Evolutionary conservation across 441 rosid genomes (phyloP).

Genomic region (Adansonia gregorii): DNA sequence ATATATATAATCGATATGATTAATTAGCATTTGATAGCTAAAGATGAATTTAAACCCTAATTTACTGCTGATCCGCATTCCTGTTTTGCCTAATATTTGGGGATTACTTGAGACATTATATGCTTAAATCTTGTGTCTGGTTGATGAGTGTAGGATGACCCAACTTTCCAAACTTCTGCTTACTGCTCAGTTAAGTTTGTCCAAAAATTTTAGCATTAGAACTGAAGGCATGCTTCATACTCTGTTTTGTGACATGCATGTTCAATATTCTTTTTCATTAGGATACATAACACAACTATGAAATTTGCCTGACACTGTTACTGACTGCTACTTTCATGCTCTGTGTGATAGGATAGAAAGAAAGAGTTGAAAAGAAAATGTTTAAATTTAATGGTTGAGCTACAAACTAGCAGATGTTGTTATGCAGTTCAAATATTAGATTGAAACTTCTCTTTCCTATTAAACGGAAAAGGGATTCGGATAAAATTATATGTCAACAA

Average conservation of each 20-base stretch:
- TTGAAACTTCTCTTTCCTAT: not conserved
- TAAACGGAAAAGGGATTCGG: not conserved
- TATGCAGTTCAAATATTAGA: not conserved
- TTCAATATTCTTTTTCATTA: not conserved
- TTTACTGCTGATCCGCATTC: not conserved
- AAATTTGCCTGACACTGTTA: not conserved
- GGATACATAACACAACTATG: not conserved
- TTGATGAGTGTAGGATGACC: not conserved
- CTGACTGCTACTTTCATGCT: not conserved
- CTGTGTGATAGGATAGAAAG: not conserved
- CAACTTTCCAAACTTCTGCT: not conserved
- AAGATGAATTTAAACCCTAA: not conserved
- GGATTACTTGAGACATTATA: not conserved
- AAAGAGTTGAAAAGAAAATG: not conserved
- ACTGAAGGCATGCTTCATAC: constrained; percentile 12
- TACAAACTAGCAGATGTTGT: not conserved
- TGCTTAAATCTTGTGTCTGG: not conserved
- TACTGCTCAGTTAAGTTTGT: not conserved
- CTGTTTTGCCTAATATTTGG: constrained; percentile 3
- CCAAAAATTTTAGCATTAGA: not conserved
- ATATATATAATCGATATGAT: not conserved
- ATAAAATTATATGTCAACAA: too few relatives aligned
- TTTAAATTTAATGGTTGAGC: not conserved
- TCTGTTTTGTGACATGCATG: not conserved
- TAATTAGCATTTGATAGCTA: not conserved